These are phyloP conservation scores for Linderniella brevidens DNA, from an alignment of 257 asterid genomes.

Conservation along the genomic window DNA sequence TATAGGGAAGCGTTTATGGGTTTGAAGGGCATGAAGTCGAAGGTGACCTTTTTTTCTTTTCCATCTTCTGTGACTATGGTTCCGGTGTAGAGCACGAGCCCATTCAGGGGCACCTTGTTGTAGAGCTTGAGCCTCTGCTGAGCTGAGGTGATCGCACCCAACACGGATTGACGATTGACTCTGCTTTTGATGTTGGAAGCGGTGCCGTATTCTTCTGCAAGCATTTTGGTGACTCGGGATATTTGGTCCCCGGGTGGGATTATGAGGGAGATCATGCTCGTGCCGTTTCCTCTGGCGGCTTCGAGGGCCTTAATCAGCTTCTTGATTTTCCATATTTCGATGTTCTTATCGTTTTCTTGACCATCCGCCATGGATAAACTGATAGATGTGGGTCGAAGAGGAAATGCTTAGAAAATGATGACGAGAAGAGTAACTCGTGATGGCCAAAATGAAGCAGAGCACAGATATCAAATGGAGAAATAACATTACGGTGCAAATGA, in stretches of 20 bases:
- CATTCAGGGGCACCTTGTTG: slow-evolving; percentile 42
- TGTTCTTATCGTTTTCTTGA: slow-evolving; percentile 43
- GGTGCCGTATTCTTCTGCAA: slow-evolving; percentile 51
- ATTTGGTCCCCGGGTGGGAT: slow-evolving; percentile 51
- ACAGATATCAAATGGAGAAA: too few relatives aligned
- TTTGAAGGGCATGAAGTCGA: slow-evolving; percentile 41
- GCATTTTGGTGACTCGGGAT: slow-evolving; percentile 44
- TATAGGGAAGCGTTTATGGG: slow-evolving; percentile 46
- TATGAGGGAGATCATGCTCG: slow-evolving; percentile 56
- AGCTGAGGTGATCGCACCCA: slow-evolving; percentile 58
- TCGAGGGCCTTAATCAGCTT: slow-evolving; percentile 43
- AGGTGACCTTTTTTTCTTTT: slow-evolving; percentile 40
- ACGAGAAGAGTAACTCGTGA: too few relatives aligned
- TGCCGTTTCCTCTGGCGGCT: slow-evolving; percentile 45
- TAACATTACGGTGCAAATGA: too few relatives aligned
- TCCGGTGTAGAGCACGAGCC: slow-evolving; percentile 49
- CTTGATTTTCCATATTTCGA: slow-evolving; percentile 51
- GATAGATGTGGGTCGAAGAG: too few relatives aligned
- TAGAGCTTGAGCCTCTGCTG: slow-evolving; percentile 52
- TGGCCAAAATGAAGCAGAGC: too few relatives aligned
- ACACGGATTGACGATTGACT: slow-evolving; percentile 51
- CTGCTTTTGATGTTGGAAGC: slow-evolving; percentile 54
- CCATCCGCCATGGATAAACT: slow-evolving; percentile 21
- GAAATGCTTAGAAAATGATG: too few relatives aligned
- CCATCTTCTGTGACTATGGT: slow-evolving; percentile 48